Percentiles rank a stretch among this genome's conserved stretches.
These are phyloP conservation scores for Penicillium mononematosum DNA, from an alignment of 495 filamentous ascomycete species.

Conservation along the genomic window DNA sequence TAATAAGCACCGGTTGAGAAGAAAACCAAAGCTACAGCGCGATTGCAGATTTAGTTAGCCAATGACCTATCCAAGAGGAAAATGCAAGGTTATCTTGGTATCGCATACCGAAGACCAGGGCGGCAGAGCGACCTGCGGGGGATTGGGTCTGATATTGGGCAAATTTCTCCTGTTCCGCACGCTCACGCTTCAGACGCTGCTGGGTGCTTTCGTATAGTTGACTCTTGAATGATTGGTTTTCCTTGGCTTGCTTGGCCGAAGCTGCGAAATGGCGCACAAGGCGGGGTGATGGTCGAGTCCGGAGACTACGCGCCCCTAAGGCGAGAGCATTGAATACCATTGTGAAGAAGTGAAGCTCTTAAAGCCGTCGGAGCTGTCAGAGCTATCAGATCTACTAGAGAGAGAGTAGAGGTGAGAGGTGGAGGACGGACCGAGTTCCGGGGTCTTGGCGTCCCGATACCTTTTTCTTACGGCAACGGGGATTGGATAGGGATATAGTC, in stretches of 20 bases:
- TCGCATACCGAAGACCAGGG: slow-evolving; percentile 62
- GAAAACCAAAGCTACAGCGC: slow-evolving; percentile 51
- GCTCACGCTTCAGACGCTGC: slow-evolving; percentile 71
- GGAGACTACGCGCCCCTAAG: slow-evolving; percentile 26
- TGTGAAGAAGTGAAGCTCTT: slow-evolving; percentile 9
- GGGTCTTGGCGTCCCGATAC: slow-evolving; percentile 6
- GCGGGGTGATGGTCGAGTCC: slow-evolving; percentile 14
- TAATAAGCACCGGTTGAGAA: slow-evolving; percentile 66
- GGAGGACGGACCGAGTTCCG: slow-evolving; percentile 10
- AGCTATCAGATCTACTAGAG: background rate
- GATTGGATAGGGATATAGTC: too few relatives aligned
- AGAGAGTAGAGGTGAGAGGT: background rate
- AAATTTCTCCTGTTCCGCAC: slow-evolving; percentile 65
- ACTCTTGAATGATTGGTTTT: slow-evolving; percentile 63
- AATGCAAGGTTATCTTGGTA: background rate
- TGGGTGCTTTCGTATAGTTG: slow-evolving; percentile 86
- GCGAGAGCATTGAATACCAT: slow-evolving; percentile 24
- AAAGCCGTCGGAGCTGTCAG: background rate
- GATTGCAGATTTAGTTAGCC: slow-evolving; percentile 6
- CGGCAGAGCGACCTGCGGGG: slow-evolving; percentile 54
- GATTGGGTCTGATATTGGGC: slow-evolving; percentile 55
- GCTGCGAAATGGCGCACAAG: slow-evolving; percentile 26
- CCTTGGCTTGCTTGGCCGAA: slow-evolving; percentile 27
- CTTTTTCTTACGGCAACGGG: background rate
- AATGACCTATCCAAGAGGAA: background rate